Conservation (phyloP, 805 yeast species). For the Maudiozyma bulderi region DNA sequence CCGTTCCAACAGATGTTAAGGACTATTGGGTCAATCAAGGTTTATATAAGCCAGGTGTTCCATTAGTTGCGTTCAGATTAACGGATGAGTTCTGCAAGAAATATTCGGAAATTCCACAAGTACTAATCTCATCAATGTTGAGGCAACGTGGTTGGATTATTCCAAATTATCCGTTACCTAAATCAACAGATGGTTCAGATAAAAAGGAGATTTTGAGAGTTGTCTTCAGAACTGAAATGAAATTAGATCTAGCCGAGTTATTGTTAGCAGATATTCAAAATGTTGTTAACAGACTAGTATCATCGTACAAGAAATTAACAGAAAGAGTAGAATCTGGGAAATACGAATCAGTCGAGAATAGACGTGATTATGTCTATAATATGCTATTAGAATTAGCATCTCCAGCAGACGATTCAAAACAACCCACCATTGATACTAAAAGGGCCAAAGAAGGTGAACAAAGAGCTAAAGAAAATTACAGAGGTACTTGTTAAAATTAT, state of each 20-base stretch:
- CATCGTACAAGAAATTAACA: constrained; percentile 12
- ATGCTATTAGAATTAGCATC: constrained; percentile 20
- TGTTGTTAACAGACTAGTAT: constrained; percentile 13
- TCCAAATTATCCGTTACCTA: constrained; percentile 81
- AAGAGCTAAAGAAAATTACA: constrained; percentile 18
- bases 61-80: constrained; percentile 81
- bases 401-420: constrained; percentile 7
- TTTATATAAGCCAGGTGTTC: constrained; percentile 64
- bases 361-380: constrained; percentile 13
- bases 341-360: constrained; percentile 4
- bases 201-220: constrained; percentile 69
- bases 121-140: constrained; percentile 58
- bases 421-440: not conserved
- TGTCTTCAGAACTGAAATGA: constrained; percentile 65
- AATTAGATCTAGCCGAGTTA: constrained; percentile 32
- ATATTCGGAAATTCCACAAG: constrained; percentile 79
- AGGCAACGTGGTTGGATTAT: constrained; percentile 79
- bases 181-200: constrained; percentile 34
- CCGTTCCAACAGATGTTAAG: constrained; percentile 14
- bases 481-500: constrained; percentile 21
- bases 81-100: constrained; percentile 44
- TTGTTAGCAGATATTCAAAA: constrained; percentile 17
- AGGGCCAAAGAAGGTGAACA: constrained; percentile 5
- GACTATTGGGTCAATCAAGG: constrained; percentile 32
- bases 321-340: constrained; percentile 1